phyloP scores from a whole-genome alignment of 2,329 filamentous ascomycete species.

The Ophiostoma triangulosporum region DNA sequence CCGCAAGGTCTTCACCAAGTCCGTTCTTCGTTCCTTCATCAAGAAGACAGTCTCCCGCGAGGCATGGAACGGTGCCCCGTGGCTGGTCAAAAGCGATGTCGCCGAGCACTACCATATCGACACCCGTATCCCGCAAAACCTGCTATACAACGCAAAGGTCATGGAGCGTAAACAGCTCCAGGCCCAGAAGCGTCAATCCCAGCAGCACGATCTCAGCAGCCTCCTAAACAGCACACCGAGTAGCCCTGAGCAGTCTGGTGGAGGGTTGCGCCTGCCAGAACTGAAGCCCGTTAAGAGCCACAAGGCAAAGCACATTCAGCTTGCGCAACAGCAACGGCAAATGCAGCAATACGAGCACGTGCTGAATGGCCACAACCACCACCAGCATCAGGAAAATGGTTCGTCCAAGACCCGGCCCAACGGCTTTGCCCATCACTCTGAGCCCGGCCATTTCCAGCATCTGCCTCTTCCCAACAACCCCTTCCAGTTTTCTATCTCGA shows the following conservation, averaged over 20 bases:
- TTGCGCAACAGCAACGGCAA: conserved; percentile 24
- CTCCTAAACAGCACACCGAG: conserved; percentile 24
- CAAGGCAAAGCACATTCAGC: conserved; percentile 34
- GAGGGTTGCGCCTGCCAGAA: conserved; percentile 51
- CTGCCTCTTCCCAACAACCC: conserved; percentile 31
- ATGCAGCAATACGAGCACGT: conserved; percentile 22
- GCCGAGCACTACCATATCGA: conserved; percentile 77
- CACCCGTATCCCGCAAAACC: conserved; percentile 68
- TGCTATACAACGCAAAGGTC: conserved; percentile 68
- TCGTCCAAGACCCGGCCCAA: conserved; percentile 18
- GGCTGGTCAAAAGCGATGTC: conserved; percentile 77
- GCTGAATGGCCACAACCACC: not conserved
- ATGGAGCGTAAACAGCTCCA: conserved; percentile 62
- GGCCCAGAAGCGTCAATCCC: conserved; percentile 46
- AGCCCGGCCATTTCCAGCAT: conserved; percentile 26
- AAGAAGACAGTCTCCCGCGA: conserved; percentile 89
- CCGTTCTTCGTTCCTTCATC: conserved; percentile 83
- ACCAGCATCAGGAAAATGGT: conserved; percentile 26
- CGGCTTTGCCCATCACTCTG: conserved; percentile 16
- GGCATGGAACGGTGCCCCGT: conserved; percentile 90
- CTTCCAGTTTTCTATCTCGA: conserved; percentile 31
- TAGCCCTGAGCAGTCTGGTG: conserved; percentile 23
- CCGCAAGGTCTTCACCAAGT: conserved; percentile 85
- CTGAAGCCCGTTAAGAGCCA: conserved; percentile 62
- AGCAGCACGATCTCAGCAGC: conserved; percentile 30